Percentiles rank a stretch among this genome's conserved stretches.
These are phyloP conservation scores for Aspergillus conjunctus DNA, from an alignment of 495 filamentous ascomycete species.

Conservation along the genomic window DNA sequence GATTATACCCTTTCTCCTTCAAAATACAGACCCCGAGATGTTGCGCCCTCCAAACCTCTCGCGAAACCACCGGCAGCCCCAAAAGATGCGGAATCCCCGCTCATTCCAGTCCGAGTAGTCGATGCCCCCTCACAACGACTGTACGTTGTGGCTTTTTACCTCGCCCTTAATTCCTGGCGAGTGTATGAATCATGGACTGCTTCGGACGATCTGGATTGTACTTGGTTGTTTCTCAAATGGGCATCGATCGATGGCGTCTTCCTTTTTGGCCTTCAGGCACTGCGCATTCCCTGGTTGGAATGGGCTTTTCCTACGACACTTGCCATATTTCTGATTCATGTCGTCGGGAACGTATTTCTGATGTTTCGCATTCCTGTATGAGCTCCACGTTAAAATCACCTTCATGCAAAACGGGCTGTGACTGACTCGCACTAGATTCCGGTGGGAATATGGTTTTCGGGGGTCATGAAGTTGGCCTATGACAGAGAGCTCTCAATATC, in stretches of 20 bases:
- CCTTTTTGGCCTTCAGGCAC: constrained; percentile 77
- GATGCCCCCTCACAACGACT: constrained; percentile 88
- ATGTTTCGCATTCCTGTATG: constrained; percentile 89
- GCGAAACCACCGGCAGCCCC: constrained; percentile 26
- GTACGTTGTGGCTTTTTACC: constrained; percentile 77
- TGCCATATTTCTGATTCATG: constrained; percentile 65
- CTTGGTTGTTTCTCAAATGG: constrained; percentile 94
- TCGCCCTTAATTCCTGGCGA: constrained; percentile 72
- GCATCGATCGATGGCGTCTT: constrained; percentile 77
- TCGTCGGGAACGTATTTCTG: constrained; percentile 72
- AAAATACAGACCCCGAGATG: constrained; percentile 32
- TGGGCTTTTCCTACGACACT: constrained; percentile 73
- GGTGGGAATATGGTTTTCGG: constrained; percentile 66
- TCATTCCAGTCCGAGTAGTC: constrained; percentile 72
- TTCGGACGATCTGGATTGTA: constrained; percentile 75
- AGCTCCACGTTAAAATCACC: constrained; percentile 25
- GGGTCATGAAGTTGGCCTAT: constrained; percentile 73
- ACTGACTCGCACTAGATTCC: constrained; percentile 56
- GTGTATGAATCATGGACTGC: constrained; percentile 81
- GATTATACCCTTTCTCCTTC: constrained; percentile 38
- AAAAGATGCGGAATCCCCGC: constrained; percentile 50
- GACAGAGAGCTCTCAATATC: constrained; percentile 89
- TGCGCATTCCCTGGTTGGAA: constrained; percentile 95
- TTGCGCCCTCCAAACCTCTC: constrained; percentile 31
- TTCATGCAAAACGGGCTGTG: not conserved